Base-by-base conservation (phyloP, 2,329 filamentous ascomycete species). In the Penicillium corylophilum region DNA sequence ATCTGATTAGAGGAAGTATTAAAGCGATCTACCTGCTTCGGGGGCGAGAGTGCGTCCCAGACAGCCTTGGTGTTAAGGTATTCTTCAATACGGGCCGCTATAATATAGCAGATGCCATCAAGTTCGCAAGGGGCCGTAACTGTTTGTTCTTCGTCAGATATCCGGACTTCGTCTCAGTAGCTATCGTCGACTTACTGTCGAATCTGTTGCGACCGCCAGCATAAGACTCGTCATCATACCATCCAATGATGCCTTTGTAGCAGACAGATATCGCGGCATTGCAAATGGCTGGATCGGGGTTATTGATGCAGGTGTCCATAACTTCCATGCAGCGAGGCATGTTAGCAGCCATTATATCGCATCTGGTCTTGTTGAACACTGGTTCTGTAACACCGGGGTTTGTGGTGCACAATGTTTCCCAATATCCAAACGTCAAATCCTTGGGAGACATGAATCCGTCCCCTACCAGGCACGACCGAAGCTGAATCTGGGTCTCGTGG, bases 261-360 rank as follows among this genome's bases (percentile, higher is more conserved):
- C 31, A 35, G n/a, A 35, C 31, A 10, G 31, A 35, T n/a, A 16
- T 9, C 6, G 31, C n/a, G 6, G 31, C 31, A 16, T 35, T 35
- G 7, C 31, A 35, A n/a, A 35, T n/a, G 31, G 31, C 31, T 35
- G 31, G n/a, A n/a, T 35, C 31, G 2, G 31, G 31, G n/a, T 35
- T 35, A 6, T 35, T 16, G 31, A 16, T 35, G 7, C 31, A 35
- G 2, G 68, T 61, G 35, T 71, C 66, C 12, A 65, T 57, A 0
- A 80, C 64, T 1, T 74, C 64, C 59, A 77, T 70, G 54, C 75
- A 77, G 18, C 77, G 71, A 4, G 77, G 76, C 26, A 80, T 63
- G 40, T 73, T 71, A 4, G 68, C 62, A 2, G 76, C 74, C 55
- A 77, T 76, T 48, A 75, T 75, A 51, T 78, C 73, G 55, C 76